Evolutionary conservation across 179 eudicot species (phyloP).

Genomic region (Sideroxylon spinosum): DNA sequence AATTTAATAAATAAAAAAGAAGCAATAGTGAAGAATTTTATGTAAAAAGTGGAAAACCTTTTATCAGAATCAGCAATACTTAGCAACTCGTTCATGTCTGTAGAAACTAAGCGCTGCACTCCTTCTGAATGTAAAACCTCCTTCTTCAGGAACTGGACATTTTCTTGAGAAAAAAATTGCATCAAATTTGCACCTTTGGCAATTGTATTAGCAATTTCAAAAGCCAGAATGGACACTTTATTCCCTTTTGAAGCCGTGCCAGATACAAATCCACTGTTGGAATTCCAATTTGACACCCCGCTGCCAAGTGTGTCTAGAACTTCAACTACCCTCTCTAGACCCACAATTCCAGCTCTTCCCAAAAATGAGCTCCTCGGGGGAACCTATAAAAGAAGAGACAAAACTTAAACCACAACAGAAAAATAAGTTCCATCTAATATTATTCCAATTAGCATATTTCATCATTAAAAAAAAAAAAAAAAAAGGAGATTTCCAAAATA

Average conservation of each 20-base stretch:
- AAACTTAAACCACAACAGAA: neutral
- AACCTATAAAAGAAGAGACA: conserved; percentile 22
- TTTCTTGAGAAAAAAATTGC: conserved; percentile 61
- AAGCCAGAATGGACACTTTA: conserved; percentile 51
- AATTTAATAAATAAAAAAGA: neutral
- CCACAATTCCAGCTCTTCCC: conserved; percentile 54
- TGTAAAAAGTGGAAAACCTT: conserved; percentile 28
- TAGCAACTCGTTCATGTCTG: conserved; percentile 50
- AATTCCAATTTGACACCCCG: conserved; percentile 53
- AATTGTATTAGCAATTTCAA: conserved; percentile 70
- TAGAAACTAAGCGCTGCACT: conserved; percentile 50
- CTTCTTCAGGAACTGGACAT: conserved; percentile 43
- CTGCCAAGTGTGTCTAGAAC: conserved; percentile 66
- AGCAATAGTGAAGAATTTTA: neutral
- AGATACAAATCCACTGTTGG: conserved; percentile 42
- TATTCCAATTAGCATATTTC: too few relatives aligned
- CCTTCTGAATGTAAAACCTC: conserved; percentile 54
- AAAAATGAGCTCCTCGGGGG: conserved; percentile 48
- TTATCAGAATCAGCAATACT: conserved; percentile 65
- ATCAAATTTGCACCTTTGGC: conserved; percentile 54
- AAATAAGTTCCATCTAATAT: neutral
- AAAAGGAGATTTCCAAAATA: too few relatives aligned
- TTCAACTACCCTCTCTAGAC: conserved; percentile 62
- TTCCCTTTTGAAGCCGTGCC: conserved; percentile 46
- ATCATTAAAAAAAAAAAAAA: too few relatives aligned